Conservation (phyloP, 164 flowering plant genomes). For the Vitis rupestris region DNA sequence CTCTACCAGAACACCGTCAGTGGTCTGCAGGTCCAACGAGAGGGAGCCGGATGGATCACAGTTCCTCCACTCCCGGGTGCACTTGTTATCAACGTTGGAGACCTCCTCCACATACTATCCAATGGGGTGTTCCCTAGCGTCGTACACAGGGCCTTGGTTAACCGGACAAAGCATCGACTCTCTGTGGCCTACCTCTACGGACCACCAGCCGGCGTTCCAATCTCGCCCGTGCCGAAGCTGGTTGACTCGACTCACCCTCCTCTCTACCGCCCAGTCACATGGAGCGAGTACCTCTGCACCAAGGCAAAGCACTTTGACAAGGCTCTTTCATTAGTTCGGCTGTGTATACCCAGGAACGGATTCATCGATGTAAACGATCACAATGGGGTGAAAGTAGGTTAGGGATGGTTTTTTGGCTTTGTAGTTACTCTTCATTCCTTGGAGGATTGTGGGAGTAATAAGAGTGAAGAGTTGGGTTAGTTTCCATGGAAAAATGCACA, state of each 20-base stretch:
- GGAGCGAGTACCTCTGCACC: constrained; percentile 71
- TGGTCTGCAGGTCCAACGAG: constrained; percentile 70
- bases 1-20: constrained; percentile 73
- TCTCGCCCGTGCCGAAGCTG: constrained; percentile 53
- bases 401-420: not conserved
- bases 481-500: not conserved
- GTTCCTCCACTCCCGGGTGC: constrained; percentile 67
- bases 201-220: constrained; percentile 38
- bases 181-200: constrained; percentile 64
- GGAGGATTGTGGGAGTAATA: constrained; percentile 12
- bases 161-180: constrained; percentile 38
- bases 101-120: constrained; percentile 84
- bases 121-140: constrained; percentile 59
- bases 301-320: constrained; percentile 76
- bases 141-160: constrained; percentile 63
- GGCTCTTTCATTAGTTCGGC: constrained; percentile 56
- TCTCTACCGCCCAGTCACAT: constrained; percentile 62
- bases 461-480: constrained; percentile 10
- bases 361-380: constrained; percentile 34
- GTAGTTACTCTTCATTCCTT: not conserved
- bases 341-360: constrained; percentile 28
- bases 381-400: constrained; percentile 33
- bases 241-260: constrained; percentile 42
- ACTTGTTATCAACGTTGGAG: constrained; percentile 77
- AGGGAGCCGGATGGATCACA: constrained; percentile 64